Percentiles rank a stretch among this genome's conserved stretches.
phyloP scores from a whole-genome alignment of 164 flowering plant species.

The Dillenia suffruticosa region DNA sequence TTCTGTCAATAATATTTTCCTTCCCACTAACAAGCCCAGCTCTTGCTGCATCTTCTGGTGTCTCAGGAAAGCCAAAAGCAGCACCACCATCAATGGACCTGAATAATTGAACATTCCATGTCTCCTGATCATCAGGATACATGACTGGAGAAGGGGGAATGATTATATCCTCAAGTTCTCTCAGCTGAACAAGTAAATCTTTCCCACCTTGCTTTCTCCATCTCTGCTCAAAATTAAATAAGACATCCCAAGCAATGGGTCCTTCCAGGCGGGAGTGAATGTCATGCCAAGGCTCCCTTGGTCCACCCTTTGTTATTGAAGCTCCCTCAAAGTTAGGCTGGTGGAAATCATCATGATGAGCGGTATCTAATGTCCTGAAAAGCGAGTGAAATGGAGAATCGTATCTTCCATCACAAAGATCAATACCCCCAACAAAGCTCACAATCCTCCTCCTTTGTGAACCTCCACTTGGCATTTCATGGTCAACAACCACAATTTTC shows the following conservation, averaged over 20 bases:
- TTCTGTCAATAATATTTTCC: slow-evolving; percentile 64
- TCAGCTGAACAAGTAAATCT: slow-evolving; percentile 43
- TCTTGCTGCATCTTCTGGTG: slow-evolving; percentile 64
- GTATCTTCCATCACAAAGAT: slow-evolving; percentile 59
- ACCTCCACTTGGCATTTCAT: slow-evolving; percentile 40
- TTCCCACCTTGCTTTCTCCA: slow-evolving; percentile 71
- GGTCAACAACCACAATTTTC: slow-evolving; percentile 58
- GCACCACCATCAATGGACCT: slow-evolving; percentile 70
- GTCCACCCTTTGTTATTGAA: slow-evolving; percentile 54
- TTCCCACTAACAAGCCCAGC: slow-evolving; percentile 81
- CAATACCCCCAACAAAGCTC: slow-evolving; percentile 61
- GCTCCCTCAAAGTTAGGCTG: slow-evolving; percentile 54
- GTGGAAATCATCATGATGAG: slow-evolving; percentile 67
- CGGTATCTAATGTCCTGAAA: slow-evolving; percentile 57
- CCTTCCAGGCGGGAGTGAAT: slow-evolving; percentile 63
- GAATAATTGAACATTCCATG: slow-evolving; percentile 69
- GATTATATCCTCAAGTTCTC: slow-evolving; percentile 48
- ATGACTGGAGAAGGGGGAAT: slow-evolving; percentile 66
- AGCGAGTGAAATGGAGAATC: slow-evolving; percentile 54
- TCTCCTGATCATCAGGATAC: slow-evolving; percentile 52
- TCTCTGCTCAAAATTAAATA: slow-evolving; percentile 65
- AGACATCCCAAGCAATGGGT: slow-evolving; percentile 69
- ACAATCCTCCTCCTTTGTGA: slow-evolving; percentile 46
- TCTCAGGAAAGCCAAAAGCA: slow-evolving; percentile 61
- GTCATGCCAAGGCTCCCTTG: slow-evolving; percentile 76